phyloP scores from a whole-genome alignment of 1,284 basidiomycete genomes.

The Cryptococcus maquisensis region DNA sequence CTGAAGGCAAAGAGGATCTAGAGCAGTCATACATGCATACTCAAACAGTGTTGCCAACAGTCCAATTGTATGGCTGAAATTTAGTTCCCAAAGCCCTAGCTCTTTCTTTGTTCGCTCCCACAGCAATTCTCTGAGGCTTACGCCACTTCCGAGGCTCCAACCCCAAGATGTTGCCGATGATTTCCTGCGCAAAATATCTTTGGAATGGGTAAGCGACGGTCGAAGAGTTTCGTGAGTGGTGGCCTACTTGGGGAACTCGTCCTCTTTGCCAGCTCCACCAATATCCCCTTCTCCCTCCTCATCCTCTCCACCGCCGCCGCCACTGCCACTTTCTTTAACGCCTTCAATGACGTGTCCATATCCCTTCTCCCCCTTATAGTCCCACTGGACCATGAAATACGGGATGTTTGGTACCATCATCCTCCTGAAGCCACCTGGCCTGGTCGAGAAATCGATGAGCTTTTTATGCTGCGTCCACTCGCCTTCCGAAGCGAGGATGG shows the following conservation, averaged over 20 bases:
- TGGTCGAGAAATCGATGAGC: constrained; percentile 82
- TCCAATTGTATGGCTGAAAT: constrained; percentile 50
- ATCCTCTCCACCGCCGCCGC: constrained; percentile 51
- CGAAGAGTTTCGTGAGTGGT: neutral
- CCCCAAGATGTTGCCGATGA: constrained; percentile 86
- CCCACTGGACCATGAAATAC: constrained; percentile 98
- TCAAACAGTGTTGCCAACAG: constrained; percentile 20
- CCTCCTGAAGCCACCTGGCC: constrained; percentile 83
- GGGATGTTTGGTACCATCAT: constrained; percentile 94
- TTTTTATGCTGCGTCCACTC: constrained; percentile 99
- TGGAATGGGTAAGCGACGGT: neutral
- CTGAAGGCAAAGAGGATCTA: too few species aligned
- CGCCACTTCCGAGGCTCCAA: constrained; percentile 84
- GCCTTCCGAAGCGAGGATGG: constrained; percentile 80
- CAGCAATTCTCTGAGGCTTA: constrained; percentile 69
- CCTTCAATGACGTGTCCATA: constrained; percentile 98
- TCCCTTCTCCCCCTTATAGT: constrained; percentile 93
- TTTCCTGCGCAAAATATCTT: constrained; percentile 91
- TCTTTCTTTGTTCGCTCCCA: constrained; percentile 64
- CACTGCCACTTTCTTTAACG: constrained; percentile 56
- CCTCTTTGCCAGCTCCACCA: constrained; percentile 61
- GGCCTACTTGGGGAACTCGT: constrained; percentile 67
- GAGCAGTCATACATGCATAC: neutral
- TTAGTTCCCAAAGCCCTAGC: constrained; percentile 53
- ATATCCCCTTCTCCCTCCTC: constrained; percentile 60